Conservation (phyloP, 192 early-diverging fungal genomes). For the Backusella liffmaniae region DNA sequence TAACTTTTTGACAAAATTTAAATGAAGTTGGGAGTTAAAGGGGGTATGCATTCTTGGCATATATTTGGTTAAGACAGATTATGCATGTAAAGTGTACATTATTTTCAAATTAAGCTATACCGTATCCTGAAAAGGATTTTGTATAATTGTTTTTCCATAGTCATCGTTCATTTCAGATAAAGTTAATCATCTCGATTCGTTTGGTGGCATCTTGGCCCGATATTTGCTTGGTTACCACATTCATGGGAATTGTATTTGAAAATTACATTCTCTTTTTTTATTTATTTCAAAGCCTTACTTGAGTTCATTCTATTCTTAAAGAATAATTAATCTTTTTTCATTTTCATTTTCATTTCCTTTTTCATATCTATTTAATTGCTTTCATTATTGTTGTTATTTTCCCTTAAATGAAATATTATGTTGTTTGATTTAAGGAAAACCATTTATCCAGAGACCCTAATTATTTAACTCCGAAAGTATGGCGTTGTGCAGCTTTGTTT, state of each 20-base stretch:
- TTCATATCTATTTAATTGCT: not conserved
- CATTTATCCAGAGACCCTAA: conserved; percentile 3
- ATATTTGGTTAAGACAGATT: not conserved
- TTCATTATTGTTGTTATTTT: not conserved
- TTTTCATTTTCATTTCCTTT: not conserved
- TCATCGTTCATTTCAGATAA: not conserved
- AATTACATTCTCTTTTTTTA: not conserved
- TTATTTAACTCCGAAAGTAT: not conserved
- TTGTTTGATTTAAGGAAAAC: not conserved
- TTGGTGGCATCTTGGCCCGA: not conserved
- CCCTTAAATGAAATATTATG: not conserved
- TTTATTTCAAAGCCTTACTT: too few species aligned
- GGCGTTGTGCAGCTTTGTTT: not conserved
- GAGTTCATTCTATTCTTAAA: not conserved
- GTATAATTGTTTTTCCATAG: not conserved
- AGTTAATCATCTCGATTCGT: not conserved
- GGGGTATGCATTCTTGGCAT: conserved; percentile 4
- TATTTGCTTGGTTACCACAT: not conserved
- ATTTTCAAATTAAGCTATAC: not conserved
- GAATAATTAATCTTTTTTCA: not conserved
- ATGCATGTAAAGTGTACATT: not conserved
- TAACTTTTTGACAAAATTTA: not conserved
- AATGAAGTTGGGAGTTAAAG: not conserved
- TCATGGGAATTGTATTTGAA: not conserved
- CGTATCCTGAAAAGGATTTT: not conserved